Evolutionary conservation across 1,284 basidiomycete species (phyloP).

Genomic region (Malassezia brasiliensis): DNA sequence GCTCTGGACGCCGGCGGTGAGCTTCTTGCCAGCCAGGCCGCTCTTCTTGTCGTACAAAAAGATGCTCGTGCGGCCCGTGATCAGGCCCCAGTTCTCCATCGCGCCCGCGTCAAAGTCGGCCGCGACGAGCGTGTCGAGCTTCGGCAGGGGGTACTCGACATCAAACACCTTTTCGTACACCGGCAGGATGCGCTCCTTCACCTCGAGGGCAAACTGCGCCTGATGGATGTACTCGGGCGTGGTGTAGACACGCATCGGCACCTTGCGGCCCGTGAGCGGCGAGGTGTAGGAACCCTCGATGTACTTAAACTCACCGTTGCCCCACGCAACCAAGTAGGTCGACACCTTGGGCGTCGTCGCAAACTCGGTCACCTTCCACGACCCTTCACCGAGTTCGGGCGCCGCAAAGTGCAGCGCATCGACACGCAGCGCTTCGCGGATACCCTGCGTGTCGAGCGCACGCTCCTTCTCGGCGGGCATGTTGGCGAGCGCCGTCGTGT

Average conservation of each 20-base stretch:
- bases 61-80: constrained; percentile 73
- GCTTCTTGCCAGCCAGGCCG: constrained; percentile 66
- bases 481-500: constrained; percentile 60
- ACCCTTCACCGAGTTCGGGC: constrained; percentile 51
- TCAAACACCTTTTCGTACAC: constrained; percentile 78
- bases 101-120: constrained; percentile 77
- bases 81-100: constrained; percentile 78
- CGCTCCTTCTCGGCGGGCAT: constrained; percentile 52
- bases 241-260: constrained; percentile 70
- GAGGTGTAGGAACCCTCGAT: constrained; percentile 67
- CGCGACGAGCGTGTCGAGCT: constrained; percentile 50
- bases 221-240: constrained; percentile 73
- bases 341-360: constrained; percentile 58
- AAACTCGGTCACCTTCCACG: constrained; percentile 38
- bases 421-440: constrained; percentile 49
- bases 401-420: constrained; percentile 56
- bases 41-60: constrained; percentile 70
- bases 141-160: constrained; percentile 79
- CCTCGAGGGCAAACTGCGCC: constrained; percentile 65
- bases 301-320: constrained; percentile 70
- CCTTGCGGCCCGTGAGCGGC: constrained; percentile 65
- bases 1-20: constrained; percentile 66
- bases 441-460: constrained; percentile 8
- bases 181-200: constrained; percentile 72
- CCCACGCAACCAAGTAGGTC: constrained; percentile 79